Evolutionary conservation across 2,329 filamentous ascomycete genomes (phyloP), one percentile per base, ranked within the genome.

Genomic region (Raffaelea albimanens): DNA sequence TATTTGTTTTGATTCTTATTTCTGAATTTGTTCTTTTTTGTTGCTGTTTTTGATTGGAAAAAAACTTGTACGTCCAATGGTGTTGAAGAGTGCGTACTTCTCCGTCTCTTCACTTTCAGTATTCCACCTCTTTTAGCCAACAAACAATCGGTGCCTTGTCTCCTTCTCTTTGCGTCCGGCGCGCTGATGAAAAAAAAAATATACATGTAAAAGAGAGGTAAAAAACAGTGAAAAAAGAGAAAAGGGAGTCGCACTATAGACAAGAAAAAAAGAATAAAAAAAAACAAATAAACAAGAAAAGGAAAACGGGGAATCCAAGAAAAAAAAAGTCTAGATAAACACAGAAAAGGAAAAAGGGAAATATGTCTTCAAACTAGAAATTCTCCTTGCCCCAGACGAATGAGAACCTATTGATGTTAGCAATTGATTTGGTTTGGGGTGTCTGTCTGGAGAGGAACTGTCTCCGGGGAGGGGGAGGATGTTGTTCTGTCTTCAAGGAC

Each of bases 341-440:
- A 14, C 25, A 43, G 39, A 40, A 31, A 44, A 40, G 40, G 5
- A n/a, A 45, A 34, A 39, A 29, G 43, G 23, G 10, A 19, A 18
- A 4, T 11, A 13, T 18, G 8, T 14, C 25, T 20, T 7, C 11
- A n/a, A 48, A 57, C 58, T 76, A 82, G 59, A 82, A 83, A 61
- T 83, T 83, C 66, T 83, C 80, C 62, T 83, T 83, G 58, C 79
- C 79, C 78, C 78, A 83, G 43, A 82, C 76, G 56, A 79, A 83
- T 43, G 73, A 77, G 63, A 82, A 83, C 34, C 78, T 78, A 48
- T 10, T 34, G 19, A 23, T n/a, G 22, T 18, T 25, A 44, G 41
- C 18, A 8, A n/a, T n/a, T n/a, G n/a, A n/a, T n/a, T n/a, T n/a
- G n/a, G n/a, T n/a, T n/a, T n/a, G n/a, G n/a, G n/a, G n/a, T n/a